Evolutionary conservation across 1,284 basidiomycete species (phyloP).

Genomic region (Fistulinella cinereoalba): DNA sequence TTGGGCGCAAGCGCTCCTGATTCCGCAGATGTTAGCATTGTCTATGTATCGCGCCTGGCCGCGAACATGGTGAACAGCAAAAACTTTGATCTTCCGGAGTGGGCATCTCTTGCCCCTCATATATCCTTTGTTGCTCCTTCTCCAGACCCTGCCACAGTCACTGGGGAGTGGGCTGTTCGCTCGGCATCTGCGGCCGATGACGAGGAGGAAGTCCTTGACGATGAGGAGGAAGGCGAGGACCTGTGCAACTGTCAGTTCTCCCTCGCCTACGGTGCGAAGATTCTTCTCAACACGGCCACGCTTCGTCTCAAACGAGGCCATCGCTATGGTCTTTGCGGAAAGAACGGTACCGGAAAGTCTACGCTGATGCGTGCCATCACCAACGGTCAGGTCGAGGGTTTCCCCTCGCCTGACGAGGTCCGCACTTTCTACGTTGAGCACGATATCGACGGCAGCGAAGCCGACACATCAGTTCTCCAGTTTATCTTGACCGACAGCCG

Average conservation of each 20-base stretch:
- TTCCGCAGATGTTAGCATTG: constrained; percentile 55
- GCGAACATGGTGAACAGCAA: constrained; percentile 86
- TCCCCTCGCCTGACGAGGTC: constrained; percentile 94
- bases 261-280: constrained; percentile 98
- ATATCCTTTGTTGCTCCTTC: constrained; percentile 64
- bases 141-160: constrained; percentile 67
- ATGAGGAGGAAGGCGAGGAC: constrained; percentile 97
- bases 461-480: constrained; percentile 84
- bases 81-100: constrained; percentile 88
- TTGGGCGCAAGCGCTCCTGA: constrained; percentile 59
- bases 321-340: constrained; percentile 97
- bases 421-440: constrained; percentile 99
- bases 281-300: constrained; percentile 92
- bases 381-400: constrained; percentile 96
- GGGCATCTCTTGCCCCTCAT: constrained; percentile 83
- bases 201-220: constrained; percentile 70
- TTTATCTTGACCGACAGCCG: constrained; percentile 90
- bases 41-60: constrained; percentile 79
- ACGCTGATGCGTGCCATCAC: constrained; percentile 97
- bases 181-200: constrained; percentile 79
- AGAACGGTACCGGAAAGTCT: constrained; percentile 98
- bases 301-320: constrained; percentile 98
- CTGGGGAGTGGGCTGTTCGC: constrained; percentile 85
- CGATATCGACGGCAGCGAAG: constrained; percentile 96
- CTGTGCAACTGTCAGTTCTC: constrained; percentile 99